A percentile compares a stretch with the other conserved stretches of the same genome.
These are phyloP conservation scores for Debaryomyces nepalensis DNA, from an alignment of 1,139 yeast genomes.

Conservation along the genomic window DNA sequence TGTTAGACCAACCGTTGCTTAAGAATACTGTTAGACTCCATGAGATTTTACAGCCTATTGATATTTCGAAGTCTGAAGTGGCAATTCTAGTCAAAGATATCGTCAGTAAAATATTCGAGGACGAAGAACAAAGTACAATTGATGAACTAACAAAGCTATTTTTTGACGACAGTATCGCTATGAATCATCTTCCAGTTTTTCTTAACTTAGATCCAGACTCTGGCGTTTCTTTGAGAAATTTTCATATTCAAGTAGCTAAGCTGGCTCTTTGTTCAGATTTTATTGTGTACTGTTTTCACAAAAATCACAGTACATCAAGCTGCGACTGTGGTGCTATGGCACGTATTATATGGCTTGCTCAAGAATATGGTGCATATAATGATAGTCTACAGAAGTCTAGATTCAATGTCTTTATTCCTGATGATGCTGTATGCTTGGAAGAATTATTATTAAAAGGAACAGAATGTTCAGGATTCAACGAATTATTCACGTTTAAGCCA, in stretches of 20 bases:
- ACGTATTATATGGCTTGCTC: conserved; percentile 60
- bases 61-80: conserved; percentile 42
- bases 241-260: conserved; percentile 76
- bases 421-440: conserved; percentile 2
- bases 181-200: conserved; percentile 57
- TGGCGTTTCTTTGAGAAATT: conserved; percentile 75
- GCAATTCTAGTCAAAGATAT: conserved; percentile 27
- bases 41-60: conserved; percentile 61
- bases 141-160: conserved; percentile 27
- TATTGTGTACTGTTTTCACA: conserved; percentile 58
- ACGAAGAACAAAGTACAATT: conserved; percentile 12
- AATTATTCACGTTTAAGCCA: conserved; percentile 12
- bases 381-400: conserved; percentile 13
- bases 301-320: conserved; percentile 27
- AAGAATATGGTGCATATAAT: conserved; percentile 35
- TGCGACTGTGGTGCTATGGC: conserved; percentile 49
- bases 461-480: neutral
- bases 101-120: conserved; percentile 22
- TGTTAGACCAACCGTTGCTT: conserved; percentile 30
- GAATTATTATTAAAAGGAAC: neutral
- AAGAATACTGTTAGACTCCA: conserved; percentile 65
- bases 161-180: conserved; percentile 46
- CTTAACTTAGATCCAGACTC: conserved; percentile 63
- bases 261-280: conserved; percentile 71
- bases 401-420: conserved; percentile 24